phyloP scores from a whole-genome alignment of 306 rosid genomes.

The Prosopis cineraria region DNA sequence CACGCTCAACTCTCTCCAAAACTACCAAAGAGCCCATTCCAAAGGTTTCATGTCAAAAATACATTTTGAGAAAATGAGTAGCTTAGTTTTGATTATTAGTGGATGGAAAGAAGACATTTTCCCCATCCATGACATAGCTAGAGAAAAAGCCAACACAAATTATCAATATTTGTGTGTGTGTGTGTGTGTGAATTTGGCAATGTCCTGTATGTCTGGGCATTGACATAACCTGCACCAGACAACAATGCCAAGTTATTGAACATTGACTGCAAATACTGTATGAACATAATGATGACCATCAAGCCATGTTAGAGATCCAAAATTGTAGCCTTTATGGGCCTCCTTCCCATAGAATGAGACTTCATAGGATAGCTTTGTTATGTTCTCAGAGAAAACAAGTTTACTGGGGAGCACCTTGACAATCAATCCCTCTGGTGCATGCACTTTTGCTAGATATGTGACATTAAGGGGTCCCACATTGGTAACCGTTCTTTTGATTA shows the following conservation, averaged over 20 bases:
- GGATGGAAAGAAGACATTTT: neutral
- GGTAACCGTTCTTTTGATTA: constrained; percentile 70
- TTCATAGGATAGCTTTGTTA: constrained; percentile 49
- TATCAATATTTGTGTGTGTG: neutral
- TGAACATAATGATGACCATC: constrained; percentile 71
- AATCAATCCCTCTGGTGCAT: constrained; percentile 60
- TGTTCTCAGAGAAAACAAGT: constrained; percentile 54
- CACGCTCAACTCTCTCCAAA: neutral
- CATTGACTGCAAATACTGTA: constrained; percentile 69
- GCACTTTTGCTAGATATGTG: constrained; percentile 67
- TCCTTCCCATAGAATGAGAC: constrained; percentile 69
- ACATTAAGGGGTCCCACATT: constrained; percentile 72
- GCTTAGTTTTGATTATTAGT: neutral
- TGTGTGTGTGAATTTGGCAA: constrained; percentile 11
- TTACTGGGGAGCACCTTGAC: constrained; percentile 68
- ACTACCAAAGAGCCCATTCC: neutral
- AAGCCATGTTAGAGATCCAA: constrained; percentile 80
- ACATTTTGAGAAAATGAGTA: constrained; percentile 12
- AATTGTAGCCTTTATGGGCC: constrained; percentile 72
- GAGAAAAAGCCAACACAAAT: neutral
- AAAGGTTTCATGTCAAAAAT: neutral
- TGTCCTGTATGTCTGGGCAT: neutral
- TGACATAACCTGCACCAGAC: neutral
- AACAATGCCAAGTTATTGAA: constrained; percentile 41
- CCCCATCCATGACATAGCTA: constrained; percentile 13